A percentile compares a stretch with the other conserved stretches of the same genome.
phyloP scores from a whole-genome alignment of 352 stramenopile species.

The Phytophthora sojae region DNA sequence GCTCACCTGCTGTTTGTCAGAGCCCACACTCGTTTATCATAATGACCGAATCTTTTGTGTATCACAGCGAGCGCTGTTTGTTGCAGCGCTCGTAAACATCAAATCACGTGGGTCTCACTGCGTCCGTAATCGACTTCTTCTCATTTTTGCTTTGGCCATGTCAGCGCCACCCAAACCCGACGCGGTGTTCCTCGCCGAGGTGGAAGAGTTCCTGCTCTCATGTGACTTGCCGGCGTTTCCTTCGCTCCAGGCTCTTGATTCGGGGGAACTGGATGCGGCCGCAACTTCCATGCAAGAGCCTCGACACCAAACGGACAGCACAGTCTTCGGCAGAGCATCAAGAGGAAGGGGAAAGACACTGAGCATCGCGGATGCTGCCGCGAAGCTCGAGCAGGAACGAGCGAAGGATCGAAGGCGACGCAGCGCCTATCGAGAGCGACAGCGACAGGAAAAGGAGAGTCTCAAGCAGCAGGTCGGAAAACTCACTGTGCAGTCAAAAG shows the following conservation, averaged over 20 bases:
- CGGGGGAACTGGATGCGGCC: neutral
- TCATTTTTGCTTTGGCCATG: too few relatives aligned
- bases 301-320: neutral
- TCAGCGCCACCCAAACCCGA: neutral
- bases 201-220: slow-evolving; percentile 4
- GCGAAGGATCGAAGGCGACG: slow-evolving; percentile 19
- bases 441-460: neutral
- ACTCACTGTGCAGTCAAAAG: neutral
- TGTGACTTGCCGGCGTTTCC: slow-evolving; percentile 1
- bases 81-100: too few relatives aligned
- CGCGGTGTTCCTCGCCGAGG: slow-evolving; percentile 1
- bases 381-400: slow-evolving; percentile 3
- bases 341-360: neutral
- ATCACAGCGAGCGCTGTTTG: too few relatives aligned
- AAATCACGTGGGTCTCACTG: too few relatives aligned
- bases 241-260: neutral
- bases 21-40: too few relatives aligned
- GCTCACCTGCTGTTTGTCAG: too few relatives aligned
- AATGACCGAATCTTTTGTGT: too few relatives aligned
- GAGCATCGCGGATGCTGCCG: neutral
- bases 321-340: neutral
- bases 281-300: neutral
- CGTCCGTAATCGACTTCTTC: too few relatives aligned
- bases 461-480: slow-evolving; percentile 9
- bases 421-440: slow-evolving; percentile 8